Evolutionary conservation across 352 stramenopile species (phyloP), one percentile per base, ranked within the genome.

Genomic region (Phytopythium kandeliae): DNA sequence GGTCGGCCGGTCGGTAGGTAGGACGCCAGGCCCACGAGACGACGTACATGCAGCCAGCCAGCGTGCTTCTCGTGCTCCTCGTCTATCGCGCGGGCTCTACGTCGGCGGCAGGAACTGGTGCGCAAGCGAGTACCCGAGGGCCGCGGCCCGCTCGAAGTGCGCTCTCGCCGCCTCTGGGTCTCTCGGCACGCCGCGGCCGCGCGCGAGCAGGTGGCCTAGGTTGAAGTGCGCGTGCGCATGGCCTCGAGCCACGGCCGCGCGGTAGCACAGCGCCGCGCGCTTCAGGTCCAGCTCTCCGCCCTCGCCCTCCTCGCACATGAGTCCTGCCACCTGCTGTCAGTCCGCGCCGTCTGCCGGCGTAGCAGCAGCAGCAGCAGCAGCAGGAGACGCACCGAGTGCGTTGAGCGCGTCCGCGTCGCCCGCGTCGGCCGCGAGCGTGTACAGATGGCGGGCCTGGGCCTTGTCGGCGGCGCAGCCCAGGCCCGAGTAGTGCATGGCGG

Each of bases 221-320:
- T 92, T 92, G 54, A 92, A 91, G 54, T 92, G 78, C 5, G 75
- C 77, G 51, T 90, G 74, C 1, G 78, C 65, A 36, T 61, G 77
- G 12, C 64, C 54, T 19, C 72, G 54, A 40, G 72, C 67, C 10
- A 73, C 67, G 1, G 78, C 79, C 46, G 57, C 56, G 13, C 73
- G 71, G 34, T 88, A 90, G 48, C 65, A 89, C 21, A 62, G 60
- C 6, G 62, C 71, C 8, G 78, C 82, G 48, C 72, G 65, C 25
- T 55, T 48, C 48, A 88, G 85, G 57, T 89, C 71, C 38, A 90
- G 34, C 17, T 85, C 71, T 26, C 77, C 89, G 26, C 78, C 79
- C 22, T 89, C 72, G 35, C 82, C 82, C 57, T 92, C 78, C 60
- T 92, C 79, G 54, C 71, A 76, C 82, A 92, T 89, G 30, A 92